Evolutionary conservation across 2,329 filamentous ascomycete genomes (phyloP).

Genomic region (Colletotrichum phormii): DNA sequence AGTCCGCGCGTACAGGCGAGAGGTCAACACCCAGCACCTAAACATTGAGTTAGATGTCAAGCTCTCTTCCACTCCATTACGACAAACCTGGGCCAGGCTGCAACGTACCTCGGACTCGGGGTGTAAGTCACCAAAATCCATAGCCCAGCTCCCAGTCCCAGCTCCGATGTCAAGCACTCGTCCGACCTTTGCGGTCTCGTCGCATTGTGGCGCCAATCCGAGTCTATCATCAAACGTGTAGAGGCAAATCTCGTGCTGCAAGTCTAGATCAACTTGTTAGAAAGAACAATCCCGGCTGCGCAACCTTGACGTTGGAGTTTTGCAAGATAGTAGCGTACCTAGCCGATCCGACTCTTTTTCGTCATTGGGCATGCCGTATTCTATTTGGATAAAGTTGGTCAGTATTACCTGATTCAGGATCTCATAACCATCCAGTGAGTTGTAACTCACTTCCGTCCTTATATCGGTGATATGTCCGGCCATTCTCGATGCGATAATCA

Average conservation of each 20-base stretch:
- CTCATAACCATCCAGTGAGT: too few relatives aligned
- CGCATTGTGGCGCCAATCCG: conserved; percentile 17
- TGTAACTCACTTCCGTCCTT: conserved; percentile 24
- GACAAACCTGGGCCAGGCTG: neutral
- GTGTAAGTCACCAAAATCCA: conserved; percentile 53
- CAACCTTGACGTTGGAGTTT: too few relatives aligned
- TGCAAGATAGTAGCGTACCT: neutral
- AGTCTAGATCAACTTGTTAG: conserved; percentile 45
- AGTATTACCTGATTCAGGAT: neutral
- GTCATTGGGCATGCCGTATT: conserved; percentile 28
- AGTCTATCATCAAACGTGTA: conserved; percentile 49
- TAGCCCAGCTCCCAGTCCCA: conserved; percentile 45
- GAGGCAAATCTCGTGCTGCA: conserved; percentile 65
- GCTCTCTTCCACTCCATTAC: neutral
- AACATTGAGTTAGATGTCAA: neutral
- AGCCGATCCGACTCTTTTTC: conserved; percentile 18
- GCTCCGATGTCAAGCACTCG: conserved; percentile 43
- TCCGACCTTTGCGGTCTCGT: conserved; percentile 29
- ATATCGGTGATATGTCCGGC: conserved; percentile 39
- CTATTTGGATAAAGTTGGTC: neutral
- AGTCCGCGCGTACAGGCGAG: conserved; percentile 51
- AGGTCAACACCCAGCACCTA: conserved; percentile 51
- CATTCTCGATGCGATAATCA: conserved; percentile 22
- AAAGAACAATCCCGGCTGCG: neutral
- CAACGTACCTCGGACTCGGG: conserved; percentile 43